Percentiles rank a stretch among this genome's conserved stretches.
Evolutionary conservation across 352 stramenopile species (phyloP).

Genomic region (Pythium oligandrum): DNA sequence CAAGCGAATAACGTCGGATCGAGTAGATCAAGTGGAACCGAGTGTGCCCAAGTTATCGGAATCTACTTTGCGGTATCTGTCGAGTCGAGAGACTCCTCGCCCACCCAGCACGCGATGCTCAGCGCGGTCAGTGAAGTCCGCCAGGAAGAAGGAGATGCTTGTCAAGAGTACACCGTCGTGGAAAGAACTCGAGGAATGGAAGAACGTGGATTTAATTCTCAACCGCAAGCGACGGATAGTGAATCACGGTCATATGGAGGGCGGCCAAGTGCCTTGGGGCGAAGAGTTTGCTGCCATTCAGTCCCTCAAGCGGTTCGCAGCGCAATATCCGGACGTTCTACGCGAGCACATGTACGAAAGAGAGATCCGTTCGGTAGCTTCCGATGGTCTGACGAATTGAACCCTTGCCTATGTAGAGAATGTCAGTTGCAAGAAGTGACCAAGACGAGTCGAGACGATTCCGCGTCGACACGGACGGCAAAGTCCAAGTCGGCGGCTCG

Average conservation of each 20-base stretch:
- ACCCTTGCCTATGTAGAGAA: slow-evolving; percentile 6
- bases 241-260: slow-evolving; percentile 31
- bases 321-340: slow-evolving; percentile 45
- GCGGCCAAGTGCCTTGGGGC: slow-evolving; percentile 43
- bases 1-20: too few relatives aligned
- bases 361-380: neutral
- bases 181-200: slow-evolving; percentile 50
- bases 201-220: slow-evolving; percentile 51
- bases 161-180: slow-evolving; percentile 12
- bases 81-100: too few relatives aligned
- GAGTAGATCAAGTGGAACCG: too few relatives aligned
- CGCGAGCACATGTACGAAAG: slow-evolving; percentile 43
- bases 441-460: neutral
- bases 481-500: slow-evolving; percentile 15
- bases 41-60: too few relatives aligned
- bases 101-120: too few relatives aligned
- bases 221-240: slow-evolving; percentile 47
- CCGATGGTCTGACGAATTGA: neutral
- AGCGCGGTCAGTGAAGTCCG: too few relatives aligned
- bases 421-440: slow-evolving; percentile 15
- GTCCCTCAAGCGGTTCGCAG: slow-evolving; percentile 55
- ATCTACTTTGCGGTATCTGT: too few relatives aligned
- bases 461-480: neutral
- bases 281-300: slow-evolving; percentile 60
- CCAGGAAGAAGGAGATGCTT: too few relatives aligned